Evolutionary conservation across 2,329 filamentous ascomycete species (phyloP).

Genomic region (Fusarium compactum): DNA sequence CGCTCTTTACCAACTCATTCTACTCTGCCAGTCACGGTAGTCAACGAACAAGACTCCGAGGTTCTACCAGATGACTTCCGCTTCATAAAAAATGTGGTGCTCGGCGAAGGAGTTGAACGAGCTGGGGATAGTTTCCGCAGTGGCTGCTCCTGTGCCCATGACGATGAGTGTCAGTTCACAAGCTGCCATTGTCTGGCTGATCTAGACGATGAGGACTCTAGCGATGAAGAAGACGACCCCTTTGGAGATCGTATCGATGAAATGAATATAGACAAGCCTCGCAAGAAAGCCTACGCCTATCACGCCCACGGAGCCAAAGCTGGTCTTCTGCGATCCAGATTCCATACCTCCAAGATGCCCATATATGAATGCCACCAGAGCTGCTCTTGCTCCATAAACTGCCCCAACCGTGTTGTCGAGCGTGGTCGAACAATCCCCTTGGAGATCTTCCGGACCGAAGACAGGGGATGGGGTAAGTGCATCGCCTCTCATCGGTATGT

Average conservation of each 20-base stretch:
- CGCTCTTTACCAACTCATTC: slow-evolving; percentile 64
- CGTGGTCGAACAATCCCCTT: slow-evolving; percentile 77
- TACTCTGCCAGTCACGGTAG: slow-evolving; percentile 68
- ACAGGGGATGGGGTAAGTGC: slow-evolving; percentile 79
- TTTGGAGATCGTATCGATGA: slow-evolving; percentile 39
- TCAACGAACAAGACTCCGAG: slow-evolving; percentile 71
- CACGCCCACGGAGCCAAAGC: slow-evolving; percentile 65
- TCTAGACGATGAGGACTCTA: slow-evolving; percentile 64
- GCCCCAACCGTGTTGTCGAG: slow-evolving; percentile 82
- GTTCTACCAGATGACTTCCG: slow-evolving; percentile 72
- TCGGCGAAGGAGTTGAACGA: slow-evolving; percentile 69
- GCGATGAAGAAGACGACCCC: slow-evolving; percentile 55
- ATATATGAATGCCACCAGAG: slow-evolving; percentile 85
- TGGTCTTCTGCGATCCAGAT: slow-evolving; percentile 64
- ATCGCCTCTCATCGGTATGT: background rate
- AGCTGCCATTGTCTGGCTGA: slow-evolving; percentile 78
- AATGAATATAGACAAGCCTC: slow-evolving; percentile 32
- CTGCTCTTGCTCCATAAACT: slow-evolving; percentile 73
- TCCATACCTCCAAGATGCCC: slow-evolving; percentile 67
- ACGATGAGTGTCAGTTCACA: slow-evolving; percentile 74
- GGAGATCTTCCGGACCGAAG: slow-evolving; percentile 79
- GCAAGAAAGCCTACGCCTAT: slow-evolving; percentile 70
- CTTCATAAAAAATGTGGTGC: slow-evolving; percentile 74
- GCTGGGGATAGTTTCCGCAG: slow-evolving; percentile 72
- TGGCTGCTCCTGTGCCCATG: slow-evolving; percentile 75